Evolutionary conservation across 2,329 filamentous ascomycete genomes (phyloP).

Genomic region (Orbilia ellipsospora): DNA sequence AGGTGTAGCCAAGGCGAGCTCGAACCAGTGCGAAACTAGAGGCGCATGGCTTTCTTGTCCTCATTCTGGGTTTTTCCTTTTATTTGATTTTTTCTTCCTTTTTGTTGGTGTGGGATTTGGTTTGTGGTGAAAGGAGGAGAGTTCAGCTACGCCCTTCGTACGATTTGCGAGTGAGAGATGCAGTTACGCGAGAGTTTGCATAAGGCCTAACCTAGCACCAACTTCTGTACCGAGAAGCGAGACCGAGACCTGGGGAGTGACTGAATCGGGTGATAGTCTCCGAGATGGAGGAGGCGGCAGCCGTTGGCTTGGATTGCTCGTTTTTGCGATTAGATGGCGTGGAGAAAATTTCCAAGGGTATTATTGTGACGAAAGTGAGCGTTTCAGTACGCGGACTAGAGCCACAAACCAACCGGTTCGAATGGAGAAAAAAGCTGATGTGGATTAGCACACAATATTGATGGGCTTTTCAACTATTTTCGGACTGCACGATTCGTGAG

Average conservation of each 20-base stretch:
- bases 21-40: conserved; percentile 44
- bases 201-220: conserved; percentile 36
- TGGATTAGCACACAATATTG: conserved; percentile 13
- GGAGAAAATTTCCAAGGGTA: conserved; percentile 41
- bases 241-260: conserved; percentile 29
- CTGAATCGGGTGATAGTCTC: conserved; percentile 53
- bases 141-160: conserved; percentile 40
- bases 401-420: conserved; percentile 37
- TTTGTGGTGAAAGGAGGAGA: neutral
- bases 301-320: conserved; percentile 20
- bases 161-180: conserved; percentile 54
- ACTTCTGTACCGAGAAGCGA: conserved; percentile 38
- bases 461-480: conserved; percentile 33
- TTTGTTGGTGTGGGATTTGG: conserved; percentile 11
- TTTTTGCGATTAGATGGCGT: conserved; percentile 46
- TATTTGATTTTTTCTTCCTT: neutral
- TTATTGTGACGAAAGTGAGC: conserved; percentile 52
- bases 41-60: conserved; percentile 52
- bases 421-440: conserved; percentile 20
- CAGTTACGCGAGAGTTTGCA: conserved; percentile 55
- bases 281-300: conserved; percentile 22
- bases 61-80: neutral
- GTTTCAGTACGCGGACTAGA: conserved; percentile 55
- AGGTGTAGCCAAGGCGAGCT: neutral
- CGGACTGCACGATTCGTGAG: conserved; percentile 38